These are phyloP conservation scores for Gracilaria gracilis DNA, from an alignment of 23 red algal genomes.

Conservation along the genomic window DNA sequence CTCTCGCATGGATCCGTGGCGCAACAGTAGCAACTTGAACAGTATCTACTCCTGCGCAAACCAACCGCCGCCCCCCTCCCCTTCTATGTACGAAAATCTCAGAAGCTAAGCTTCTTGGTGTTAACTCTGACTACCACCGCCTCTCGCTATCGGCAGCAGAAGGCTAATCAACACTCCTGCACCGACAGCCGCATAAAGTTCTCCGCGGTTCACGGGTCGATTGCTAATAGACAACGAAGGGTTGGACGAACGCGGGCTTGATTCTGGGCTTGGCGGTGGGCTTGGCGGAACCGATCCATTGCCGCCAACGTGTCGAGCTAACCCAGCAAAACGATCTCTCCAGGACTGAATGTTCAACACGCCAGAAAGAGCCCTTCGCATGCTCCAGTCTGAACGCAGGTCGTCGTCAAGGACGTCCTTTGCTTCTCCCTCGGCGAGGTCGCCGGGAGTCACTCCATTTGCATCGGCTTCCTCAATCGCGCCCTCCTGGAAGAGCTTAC, in stretches of 20 bases:
- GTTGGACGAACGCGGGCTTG: not conserved
- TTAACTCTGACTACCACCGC: not conserved
- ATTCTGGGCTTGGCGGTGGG: conserved; percentile 2
- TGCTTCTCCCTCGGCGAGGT: not conserved
- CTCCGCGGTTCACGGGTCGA: not conserved
- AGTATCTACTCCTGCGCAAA: too few species aligned
- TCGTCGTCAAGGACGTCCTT: not conserved
- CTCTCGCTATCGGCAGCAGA: conserved; percentile 37
- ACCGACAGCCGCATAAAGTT: conserved; percentile 53
- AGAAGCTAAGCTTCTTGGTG: not conserved
- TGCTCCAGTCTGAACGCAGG: not conserved
- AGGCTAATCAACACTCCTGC: conserved; percentile 34
- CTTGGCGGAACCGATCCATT: not conserved
- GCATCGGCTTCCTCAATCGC: conserved; percentile 16
- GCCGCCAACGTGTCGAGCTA: not conserved
- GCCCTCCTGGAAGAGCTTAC: conserved; percentile 7
- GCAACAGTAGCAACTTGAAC: too few species aligned
- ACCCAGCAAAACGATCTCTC: not conserved
- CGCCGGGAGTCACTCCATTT: conserved; percentile 9
- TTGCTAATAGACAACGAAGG: not conserved
- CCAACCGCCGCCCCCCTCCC: too few species aligned
- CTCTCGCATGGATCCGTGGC: too few species aligned
- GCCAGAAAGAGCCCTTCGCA: not conserved
- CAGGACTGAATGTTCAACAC: not conserved
- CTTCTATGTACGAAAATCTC: too few species aligned